Percentiles rank a stretch among this genome's conserved stretches.
Conservation (phyloP, 2,329 filamentous ascomycete genomes). For the Claviceps digitariae region DNA sequence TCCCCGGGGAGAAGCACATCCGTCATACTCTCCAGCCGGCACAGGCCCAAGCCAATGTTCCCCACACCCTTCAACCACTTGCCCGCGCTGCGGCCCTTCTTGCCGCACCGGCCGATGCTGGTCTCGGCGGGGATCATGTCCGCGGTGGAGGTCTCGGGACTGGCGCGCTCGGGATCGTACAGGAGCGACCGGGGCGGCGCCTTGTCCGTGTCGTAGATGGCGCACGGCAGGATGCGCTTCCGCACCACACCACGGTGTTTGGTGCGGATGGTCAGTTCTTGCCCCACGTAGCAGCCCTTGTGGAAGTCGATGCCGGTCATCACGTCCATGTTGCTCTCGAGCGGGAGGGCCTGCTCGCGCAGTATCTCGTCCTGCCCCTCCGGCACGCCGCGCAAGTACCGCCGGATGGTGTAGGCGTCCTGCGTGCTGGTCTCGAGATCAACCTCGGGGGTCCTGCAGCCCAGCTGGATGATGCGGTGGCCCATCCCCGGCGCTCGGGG, state of each 20-base stretch:
- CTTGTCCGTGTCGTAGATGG: conserved; percentile 46
- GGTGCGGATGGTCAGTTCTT: conserved; percentile 92
- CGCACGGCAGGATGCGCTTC: conserved; percentile 73
- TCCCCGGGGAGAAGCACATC: conserved; percentile 58
- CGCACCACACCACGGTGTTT: conserved; percentile 88
- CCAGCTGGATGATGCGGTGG: conserved; percentile 28
- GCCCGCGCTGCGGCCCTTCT: conserved; percentile 58
- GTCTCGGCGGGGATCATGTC: conserved; percentile 30
- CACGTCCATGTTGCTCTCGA: conserved; percentile 80
- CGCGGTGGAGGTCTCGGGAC: conserved; percentile 15
- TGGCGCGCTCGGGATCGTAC: conserved; percentile 27
- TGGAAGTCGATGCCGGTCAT: conserved; percentile 79
- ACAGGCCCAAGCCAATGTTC: conserved; percentile 77
- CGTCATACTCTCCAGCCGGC: conserved; percentile 83
- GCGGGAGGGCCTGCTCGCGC: conserved; percentile 58
- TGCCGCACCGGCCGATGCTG: conserved; percentile 36
- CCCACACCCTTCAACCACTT: conserved; percentile 70
- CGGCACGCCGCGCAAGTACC: conserved; percentile 68
- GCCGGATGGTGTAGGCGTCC: conserved; percentile 56
- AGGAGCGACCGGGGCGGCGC: conserved; percentile 26
- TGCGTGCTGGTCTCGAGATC: conserved; percentile 35
- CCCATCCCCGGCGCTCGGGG: conserved; percentile 42
- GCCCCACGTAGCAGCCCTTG: conserved; percentile 94
- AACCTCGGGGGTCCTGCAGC: conserved; percentile 19
- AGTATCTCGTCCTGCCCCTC: conserved; percentile 75